Percentiles rank a stretch among this genome's conserved stretches.
Evolutionary conservation across 495 filamentous ascomycete species (phyloP).

Genomic region (Hypoxylon crocopeplum): DNA sequence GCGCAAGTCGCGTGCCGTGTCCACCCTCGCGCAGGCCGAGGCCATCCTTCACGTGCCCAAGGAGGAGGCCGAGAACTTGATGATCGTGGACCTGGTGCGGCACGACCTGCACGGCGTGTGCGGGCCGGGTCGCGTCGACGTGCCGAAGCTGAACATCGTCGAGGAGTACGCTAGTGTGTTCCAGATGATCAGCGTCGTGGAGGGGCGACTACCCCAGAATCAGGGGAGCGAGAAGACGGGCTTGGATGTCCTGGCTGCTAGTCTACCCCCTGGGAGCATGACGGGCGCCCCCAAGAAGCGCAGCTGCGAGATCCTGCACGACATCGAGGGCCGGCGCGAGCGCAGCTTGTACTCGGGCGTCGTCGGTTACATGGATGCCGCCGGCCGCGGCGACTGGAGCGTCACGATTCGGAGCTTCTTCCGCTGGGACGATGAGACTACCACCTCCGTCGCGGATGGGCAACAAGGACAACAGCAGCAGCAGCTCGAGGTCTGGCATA

Average conservation of each 20-base stretch:
- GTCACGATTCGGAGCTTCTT: conserved; percentile 85
- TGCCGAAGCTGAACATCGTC: conserved; percentile 74
- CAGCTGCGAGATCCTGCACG: conserved; percentile 78
- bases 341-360: conserved; percentile 90
- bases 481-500: conserved; percentile 68
- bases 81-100: conserved; percentile 95
- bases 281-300: conserved; percentile 94
- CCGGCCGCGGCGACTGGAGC: conserved; percentile 85
- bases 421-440: conserved; percentile 64
- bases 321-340: conserved; percentile 66
- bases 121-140: conserved; percentile 70
- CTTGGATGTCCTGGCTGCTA: conserved; percentile 76
- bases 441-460: not conserved
- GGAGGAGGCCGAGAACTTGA: conserved; percentile 94
- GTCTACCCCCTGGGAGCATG: conserved; percentile 90
- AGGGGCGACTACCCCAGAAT: conserved; percentile 64
- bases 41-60: conserved; percentile 77
- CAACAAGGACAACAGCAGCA: conserved; percentile 20
- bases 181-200: conserved; percentile 87
- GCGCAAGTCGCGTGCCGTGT: conserved; percentile 63
- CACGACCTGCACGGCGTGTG: conserved; percentile 88
- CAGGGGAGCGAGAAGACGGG: conserved; percentile 56
- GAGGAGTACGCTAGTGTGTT: conserved; percentile 91
- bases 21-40: conserved; percentile 70
- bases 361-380: conserved; percentile 85